Base-by-base conservation (phyloP, 73 alveolate genomes). In the Paramecium biaurelia region DNA sequence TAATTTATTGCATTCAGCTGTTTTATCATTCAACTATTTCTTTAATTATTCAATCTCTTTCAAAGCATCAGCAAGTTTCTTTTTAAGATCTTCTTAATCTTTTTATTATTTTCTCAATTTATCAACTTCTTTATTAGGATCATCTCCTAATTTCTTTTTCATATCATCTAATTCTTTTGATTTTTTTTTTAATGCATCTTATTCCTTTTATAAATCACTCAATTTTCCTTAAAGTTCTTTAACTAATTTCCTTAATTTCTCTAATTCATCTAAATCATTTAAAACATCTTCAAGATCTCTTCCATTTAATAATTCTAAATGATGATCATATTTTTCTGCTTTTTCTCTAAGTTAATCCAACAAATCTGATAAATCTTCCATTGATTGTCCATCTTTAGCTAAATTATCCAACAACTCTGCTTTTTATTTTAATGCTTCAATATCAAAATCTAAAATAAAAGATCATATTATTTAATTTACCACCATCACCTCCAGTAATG, bases 401-500 rank as follows among this genome's bases (percentile, higher is more conserved):
- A 79, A 18, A 21, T 7, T 79, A 43, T 79, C 90, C 15, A 79
- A 47, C 23, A 79, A 21, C 47, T 41, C 90, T 20, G 90, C 90
- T 45, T 79, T 79, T 12, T 45, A 10, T 79, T 42, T 79, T 47
- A 79, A 43, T 20, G 70, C 90, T 14, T 79, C 90, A 79, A 79
- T 41, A 18, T 79, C 72, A 34, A 79, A 79, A 79, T 79, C 90
- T 79, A 43, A 20, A 47, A 23, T 42, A 14, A 30, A 6, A 18
- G 2, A 79, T 43, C 24, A 53, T 18, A 53, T 14, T 53, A 53
- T 53, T 1, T 53, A 6, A 79, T 74, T 10, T 74, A 79, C 90
- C 90, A 11, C 28, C 34, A 79, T 79, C 90, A 26, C 90, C 90
- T 21, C 90, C 90, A 8, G 90, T 79, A 18, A 79, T 79, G 32